Evolutionary conservation across 192 early-diverging fungal genomes (phyloP).

Genomic region (Spinellus fusiger): DNA sequence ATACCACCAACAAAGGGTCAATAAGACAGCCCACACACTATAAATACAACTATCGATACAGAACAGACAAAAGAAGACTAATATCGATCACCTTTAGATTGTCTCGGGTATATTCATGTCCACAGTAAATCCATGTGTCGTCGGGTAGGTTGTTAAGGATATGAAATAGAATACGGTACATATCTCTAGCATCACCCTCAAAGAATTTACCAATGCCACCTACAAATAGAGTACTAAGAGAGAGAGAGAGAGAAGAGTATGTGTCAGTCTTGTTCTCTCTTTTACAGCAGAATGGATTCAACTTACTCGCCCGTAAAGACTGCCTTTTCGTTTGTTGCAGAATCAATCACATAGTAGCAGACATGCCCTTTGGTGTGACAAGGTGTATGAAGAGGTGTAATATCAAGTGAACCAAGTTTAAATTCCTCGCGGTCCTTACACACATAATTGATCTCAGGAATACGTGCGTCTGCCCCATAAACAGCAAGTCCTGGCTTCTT

Average conservation of each 20-base stretch:
- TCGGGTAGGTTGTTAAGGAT: conserved; percentile 47
- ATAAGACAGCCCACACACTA: too few relatives aligned
- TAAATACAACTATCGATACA: not conserved
- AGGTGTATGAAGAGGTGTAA: conserved; percentile 70
- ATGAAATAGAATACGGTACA: conserved; percentile 52
- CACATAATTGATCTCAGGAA: conserved; percentile 71
- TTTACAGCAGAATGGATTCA: too few relatives aligned
- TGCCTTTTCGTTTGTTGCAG: conserved; percentile 48
- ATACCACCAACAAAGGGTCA: not conserved
- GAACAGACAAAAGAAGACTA: too few relatives aligned
- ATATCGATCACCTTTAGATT: conserved; percentile 48
- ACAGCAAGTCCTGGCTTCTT: conserved; percentile 58
- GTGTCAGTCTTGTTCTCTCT: too few relatives aligned
- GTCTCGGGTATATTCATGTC: conserved; percentile 49
- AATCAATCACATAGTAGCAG: conserved; percentile 72
- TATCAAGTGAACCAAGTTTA: conserved; percentile 62
- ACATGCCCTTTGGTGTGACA: conserved; percentile 90
- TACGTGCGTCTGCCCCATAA: conserved; percentile 84
- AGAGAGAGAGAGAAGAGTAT: not conserved
- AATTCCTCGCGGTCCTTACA: conserved; percentile 70
- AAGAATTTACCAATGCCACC: conserved; percentile 53
- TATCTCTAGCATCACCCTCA: conserved; percentile 53
- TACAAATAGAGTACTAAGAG: conserved; percentile 40
- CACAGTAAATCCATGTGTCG: conserved; percentile 58
- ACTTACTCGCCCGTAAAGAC: conserved; percentile 78